Conservation (phyloP, 257 asterid species). For the Cynanchum wilfordii region DNA sequence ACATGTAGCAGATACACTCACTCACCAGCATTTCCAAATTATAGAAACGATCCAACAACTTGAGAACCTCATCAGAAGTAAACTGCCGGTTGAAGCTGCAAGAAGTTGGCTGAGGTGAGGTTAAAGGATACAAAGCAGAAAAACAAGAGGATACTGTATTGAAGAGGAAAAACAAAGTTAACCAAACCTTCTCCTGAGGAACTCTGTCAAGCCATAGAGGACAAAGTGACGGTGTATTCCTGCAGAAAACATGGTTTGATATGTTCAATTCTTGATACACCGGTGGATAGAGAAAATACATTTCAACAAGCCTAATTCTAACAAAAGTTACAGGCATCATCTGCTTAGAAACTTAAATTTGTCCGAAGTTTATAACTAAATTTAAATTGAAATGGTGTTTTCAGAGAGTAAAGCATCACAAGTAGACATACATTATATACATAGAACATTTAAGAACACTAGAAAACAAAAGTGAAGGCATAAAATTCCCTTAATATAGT, state of each 20-base stretch:
- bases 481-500: neutral
- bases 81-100: constrained; percentile 78
- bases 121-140: neutral
- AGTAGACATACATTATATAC: neutral
- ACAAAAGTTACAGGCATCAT: neutral
- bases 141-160: constrained; percentile 5
- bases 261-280: neutral
- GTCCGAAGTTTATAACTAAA: neutral
- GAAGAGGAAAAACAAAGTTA: constrained; percentile 7
- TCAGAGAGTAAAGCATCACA: neutral
- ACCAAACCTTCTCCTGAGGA: constrained; percentile 54
- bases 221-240: constrained; percentile 74
- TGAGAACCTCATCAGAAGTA: constrained; percentile 71
- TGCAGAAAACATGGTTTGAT: constrained; percentile 28
- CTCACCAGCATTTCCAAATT: constrained; percentile 96
- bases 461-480: neutral
- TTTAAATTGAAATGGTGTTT: neutral
- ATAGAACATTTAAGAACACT: neutral
- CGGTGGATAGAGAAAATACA: neutral
- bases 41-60: constrained; percentile 84
- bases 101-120: neutral
- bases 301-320: neutral
- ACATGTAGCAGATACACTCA: neutral
- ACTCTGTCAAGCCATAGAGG: constrained; percentile 39
- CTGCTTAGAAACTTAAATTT: neutral